Base-by-base conservation (phyloP, 306 rosid genomes). In the Fragaria vesca region DNA sequence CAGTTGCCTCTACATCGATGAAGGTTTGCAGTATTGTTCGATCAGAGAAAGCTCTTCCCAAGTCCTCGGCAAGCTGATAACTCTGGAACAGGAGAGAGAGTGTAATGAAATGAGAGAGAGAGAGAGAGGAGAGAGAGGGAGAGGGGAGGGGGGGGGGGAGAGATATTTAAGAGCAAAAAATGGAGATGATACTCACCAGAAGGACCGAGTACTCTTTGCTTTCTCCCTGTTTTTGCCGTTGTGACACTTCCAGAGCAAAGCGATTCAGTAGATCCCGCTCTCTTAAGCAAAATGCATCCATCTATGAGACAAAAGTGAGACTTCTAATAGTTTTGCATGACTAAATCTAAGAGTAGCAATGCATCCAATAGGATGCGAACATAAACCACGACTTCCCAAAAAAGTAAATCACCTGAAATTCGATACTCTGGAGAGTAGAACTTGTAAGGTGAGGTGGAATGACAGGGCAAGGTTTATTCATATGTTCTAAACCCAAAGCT, bases 31-130 rank as follows among this genome's bases (percentile, higher is more conserved):
- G 80, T 74, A 87, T 81, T 30, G 88, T 81, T 67, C 91, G 86
- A 73, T 92, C 97, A 11, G 98, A 87, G 85, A 89, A 95, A 87
- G 97, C 97, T 92, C 89, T 88, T 66, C 97, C 93, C 75, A 95
- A 85, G 80, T 95, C 97, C 81, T 87, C 88, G 4, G 98, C 98
- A 20, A 94, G 85, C 78, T 88, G 93, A 84, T 89, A 89, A 83
- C 96, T 91, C 97, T 95, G 89, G 61, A 71, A 60, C 57, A 72
- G 34, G 40, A 72, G 9, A 40, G 40, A 72, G 9, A 40, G 45
- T 7, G 45, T 40, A 61, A 12, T 51, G 68, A 72, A 55, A 68
- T 36, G 77, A 50, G 62, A 73, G 20, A 16, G 65, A 63, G 36
- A 45, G 69, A 50, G 66, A 43, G 61, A 46, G 50, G 69, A 46